These are phyloP conservation scores for Apiospora marii DNA, from an alignment of 2,329 filamentous ascomycete genomes.

Conservation along the genomic window DNA sequence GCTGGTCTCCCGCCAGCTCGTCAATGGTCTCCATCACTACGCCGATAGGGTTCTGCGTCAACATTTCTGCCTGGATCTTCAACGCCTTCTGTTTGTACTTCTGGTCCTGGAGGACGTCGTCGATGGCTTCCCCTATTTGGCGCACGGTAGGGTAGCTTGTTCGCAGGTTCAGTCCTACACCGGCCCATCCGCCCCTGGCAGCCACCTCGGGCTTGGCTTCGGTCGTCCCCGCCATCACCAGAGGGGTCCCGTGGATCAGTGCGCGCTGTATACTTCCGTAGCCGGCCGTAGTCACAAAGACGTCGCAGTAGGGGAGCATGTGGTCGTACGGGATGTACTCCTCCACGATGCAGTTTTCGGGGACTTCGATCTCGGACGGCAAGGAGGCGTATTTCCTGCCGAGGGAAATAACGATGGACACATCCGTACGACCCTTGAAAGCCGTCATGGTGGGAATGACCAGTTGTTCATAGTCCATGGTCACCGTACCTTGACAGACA, in stretches of 20 bases:
- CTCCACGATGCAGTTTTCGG: conserved; percentile 51
- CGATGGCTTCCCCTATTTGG: conserved; percentile 21
- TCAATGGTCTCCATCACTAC: conserved; percentile 24
- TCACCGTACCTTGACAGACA: conserved; percentile 57
- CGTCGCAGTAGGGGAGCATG: conserved; percentile 51
- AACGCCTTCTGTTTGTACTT: conserved; percentile 24
- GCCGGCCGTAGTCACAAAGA: conserved; percentile 32
- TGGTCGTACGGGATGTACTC: conserved; percentile 59
- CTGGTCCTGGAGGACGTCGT: conserved; percentile 18
- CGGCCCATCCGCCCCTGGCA: conserved; percentile 5
- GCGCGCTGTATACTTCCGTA: conserved; percentile 46
- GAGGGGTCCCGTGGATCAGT: conserved; percentile 26
- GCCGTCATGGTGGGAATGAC: conserved; percentile 54
- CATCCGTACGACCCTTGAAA: conserved; percentile 50
- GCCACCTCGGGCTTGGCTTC: conserved; percentile 15
- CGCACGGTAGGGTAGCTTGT: conserved; percentile 19
- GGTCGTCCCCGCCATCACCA: conserved; percentile 21
- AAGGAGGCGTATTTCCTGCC: conserved; percentile 38
- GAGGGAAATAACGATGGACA: conserved; percentile 46
- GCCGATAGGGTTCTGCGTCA: conserved; percentile 2
- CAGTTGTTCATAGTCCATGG: conserved; percentile 48
- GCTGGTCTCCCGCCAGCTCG: conserved; percentile 17
- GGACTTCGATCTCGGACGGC: conserved; percentile 40
- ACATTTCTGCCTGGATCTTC: conserved; percentile 25
- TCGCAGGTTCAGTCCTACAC: conserved; percentile 16